Percentiles rank a stretch among this genome's conserved stretches.
phyloP scores from a whole-genome alignment of 169 alveolate species.

The Theileria orientalis region DNA sequence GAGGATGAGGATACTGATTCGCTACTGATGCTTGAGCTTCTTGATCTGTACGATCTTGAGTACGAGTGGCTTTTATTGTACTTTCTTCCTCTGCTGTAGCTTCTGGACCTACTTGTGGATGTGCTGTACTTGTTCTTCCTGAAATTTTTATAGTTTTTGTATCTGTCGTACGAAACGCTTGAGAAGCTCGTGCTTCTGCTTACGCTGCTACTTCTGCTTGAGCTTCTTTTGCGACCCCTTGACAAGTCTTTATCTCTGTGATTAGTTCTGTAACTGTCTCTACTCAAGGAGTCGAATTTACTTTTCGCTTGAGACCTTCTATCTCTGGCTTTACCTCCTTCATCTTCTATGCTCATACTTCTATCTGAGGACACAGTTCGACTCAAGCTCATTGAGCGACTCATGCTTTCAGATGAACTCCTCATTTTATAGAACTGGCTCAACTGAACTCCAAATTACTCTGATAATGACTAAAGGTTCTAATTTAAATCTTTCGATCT shows the following conservation, averaged over 20 bases:
- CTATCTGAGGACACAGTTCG: slow-evolving; percentile 30
- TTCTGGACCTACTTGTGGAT: background rate
- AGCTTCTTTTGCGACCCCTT: background rate
- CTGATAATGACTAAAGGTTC: too few relatives aligned
- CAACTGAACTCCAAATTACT: too few relatives aligned
- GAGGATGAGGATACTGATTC: too few relatives aligned
- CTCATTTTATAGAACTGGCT: slow-evolving; percentile 39
- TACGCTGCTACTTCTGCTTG: slow-evolving; percentile 1
- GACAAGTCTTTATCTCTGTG: background rate
- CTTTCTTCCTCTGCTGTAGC: background rate
- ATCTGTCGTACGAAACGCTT: background rate
- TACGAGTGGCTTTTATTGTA: background rate
- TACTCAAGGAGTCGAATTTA: background rate
- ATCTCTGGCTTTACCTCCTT: background rate
- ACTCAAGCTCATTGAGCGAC: slow-evolving; percentile 68
- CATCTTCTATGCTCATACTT: slow-evolving; percentile 23
- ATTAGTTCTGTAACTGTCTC: background rate
- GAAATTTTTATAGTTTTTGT: slow-evolving; percentile 3
- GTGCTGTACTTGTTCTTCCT: background rate
- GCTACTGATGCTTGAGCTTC: too few relatives aligned
- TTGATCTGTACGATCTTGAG: too few relatives aligned
- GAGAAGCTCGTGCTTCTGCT: background rate
- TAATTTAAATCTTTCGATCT: too few relatives aligned
- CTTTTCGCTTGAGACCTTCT: too few relatives aligned
- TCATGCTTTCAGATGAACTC: slow-evolving; percentile 49